phyloP scores from a whole-genome alignment of 768 basidiomycete species.

The Kondoa subrosea region DNA sequence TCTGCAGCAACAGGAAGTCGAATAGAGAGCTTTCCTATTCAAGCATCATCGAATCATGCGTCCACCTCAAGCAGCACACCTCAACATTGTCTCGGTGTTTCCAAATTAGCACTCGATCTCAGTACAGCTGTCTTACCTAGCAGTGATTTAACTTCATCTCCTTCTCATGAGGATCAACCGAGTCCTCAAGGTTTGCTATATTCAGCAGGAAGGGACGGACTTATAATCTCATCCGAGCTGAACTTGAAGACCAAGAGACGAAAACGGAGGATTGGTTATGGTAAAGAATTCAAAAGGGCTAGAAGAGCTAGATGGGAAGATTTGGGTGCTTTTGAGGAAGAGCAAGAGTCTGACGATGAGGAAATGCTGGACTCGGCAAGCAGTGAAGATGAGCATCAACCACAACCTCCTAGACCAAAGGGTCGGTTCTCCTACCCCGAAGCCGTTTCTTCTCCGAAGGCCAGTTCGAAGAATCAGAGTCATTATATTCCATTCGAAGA shows the following conservation, averaged over 20 bases:
- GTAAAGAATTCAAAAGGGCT: slow-evolving; percentile 1
- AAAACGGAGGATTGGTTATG: slow-evolving; percentile 1
- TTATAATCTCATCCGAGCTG: slow-evolving; percentile 27
- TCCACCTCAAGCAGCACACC: not conserved
- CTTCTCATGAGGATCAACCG: slow-evolving; percentile 12
- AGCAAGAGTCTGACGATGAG: not conserved
- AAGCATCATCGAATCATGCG: not conserved
- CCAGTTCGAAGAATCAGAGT: not conserved
- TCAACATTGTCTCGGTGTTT: slow-evolving; percentile 23
- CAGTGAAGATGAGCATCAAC: too few relatives aligned
- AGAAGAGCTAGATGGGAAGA: not conserved
- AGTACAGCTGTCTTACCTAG: slow-evolving; percentile 18
- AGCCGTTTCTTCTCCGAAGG: not conserved
- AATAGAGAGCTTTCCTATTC: not conserved
- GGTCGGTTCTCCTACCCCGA: not conserved
- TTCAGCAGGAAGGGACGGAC: slow-evolving; percentile 26
- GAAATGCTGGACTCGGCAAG: too few relatives aligned
- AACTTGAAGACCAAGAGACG: slow-evolving; percentile 21
- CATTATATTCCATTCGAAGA: slow-evolving; percentile 1
- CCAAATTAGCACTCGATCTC: slow-evolving; percentile 26
- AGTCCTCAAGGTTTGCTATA: slow-evolving; percentile 25
- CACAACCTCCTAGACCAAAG: not conserved
- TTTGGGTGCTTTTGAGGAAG: not conserved
- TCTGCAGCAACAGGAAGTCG: not conserved
- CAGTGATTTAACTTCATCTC: slow-evolving; percentile 7